Conservation (phyloP, 306 rosid genomes). For the Fragaria ananassa region DNA sequence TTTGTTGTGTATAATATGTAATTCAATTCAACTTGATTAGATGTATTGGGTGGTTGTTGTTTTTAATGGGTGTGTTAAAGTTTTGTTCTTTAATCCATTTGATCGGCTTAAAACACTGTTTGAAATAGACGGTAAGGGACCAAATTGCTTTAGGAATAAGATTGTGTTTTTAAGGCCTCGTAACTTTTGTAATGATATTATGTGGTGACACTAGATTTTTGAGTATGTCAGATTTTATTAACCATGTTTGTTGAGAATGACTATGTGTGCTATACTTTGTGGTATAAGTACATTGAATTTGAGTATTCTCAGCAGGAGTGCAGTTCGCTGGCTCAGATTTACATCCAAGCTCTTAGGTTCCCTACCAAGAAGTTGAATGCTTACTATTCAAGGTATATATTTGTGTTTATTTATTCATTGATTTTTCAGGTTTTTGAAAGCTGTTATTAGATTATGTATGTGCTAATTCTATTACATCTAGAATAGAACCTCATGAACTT, state of each 20-base stretch:
- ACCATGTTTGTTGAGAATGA: slow-evolving; percentile 55
- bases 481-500: neutral
- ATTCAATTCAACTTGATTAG: too few relatives aligned
- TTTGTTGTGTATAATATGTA: too few relatives aligned
- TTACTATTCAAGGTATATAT: slow-evolving; percentile 58
- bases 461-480: neutral
- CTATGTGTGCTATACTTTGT: slow-evolving; percentile 64
- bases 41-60: too few relatives aligned
- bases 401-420: slow-evolving; percentile 8
- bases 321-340: slow-evolving; percentile 67
- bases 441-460: neutral
- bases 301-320: slow-evolving; percentile 79
- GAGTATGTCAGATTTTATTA: too few relatives aligned
- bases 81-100: too few relatives aligned
- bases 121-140: too few relatives aligned
- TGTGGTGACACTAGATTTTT: too few relatives aligned
- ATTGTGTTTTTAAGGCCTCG: too few relatives aligned
- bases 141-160: too few relatives aligned
- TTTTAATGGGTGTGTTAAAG: too few relatives aligned
- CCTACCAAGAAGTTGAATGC: slow-evolving; percentile 75
- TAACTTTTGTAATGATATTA: too few relatives aligned
- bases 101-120: too few relatives aligned
- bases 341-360: slow-evolving; percentile 68
- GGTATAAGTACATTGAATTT: slow-evolving; percentile 83
- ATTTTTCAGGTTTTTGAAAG: neutral